These are phyloP conservation scores for Mortierella claussenii DNA, from an alignment of 192 early-diverging fungal genomes.

Conservation along the genomic window DNA sequence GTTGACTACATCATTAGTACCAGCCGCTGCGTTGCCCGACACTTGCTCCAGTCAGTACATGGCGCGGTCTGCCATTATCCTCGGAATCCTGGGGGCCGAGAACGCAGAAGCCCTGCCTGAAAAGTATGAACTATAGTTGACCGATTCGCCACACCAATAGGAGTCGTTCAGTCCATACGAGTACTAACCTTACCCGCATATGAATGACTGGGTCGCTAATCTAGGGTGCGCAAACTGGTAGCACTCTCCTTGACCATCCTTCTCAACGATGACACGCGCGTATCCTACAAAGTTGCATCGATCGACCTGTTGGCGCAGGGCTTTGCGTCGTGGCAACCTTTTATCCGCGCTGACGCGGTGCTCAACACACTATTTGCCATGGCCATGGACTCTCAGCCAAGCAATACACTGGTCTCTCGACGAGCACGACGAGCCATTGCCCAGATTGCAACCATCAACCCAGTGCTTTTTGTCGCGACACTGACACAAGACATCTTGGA, in stretches of 20 bases:
- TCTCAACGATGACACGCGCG: conserved; percentile 65
- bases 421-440: conserved; percentile 77
- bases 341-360: conserved; percentile 68
- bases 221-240: conserved; percentile 64
- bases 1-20: conserved; percentile 64
- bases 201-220: background rate
- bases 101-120: conserved; percentile 59
- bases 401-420: conserved; percentile 55
- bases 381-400: conserved; percentile 55
- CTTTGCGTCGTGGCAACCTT: conserved; percentile 80
- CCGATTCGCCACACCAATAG: no score
- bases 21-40: conserved; percentile 52
- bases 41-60: conserved; percentile 57
- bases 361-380: conserved; percentile 69
- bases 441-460: conserved; percentile 72
- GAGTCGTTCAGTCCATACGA: background rate
- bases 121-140: no score
- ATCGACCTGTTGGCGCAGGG: conserved; percentile 81
- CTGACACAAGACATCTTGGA: conserved; percentile 80
- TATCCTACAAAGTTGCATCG: conserved; percentile 65
- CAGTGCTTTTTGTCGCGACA: conserved; percentile 77
- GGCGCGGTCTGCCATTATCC: conserved; percentile 74
- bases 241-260: conserved; percentile 75
- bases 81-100: conserved; percentile 80
- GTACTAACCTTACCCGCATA: no score